phyloP scores from a whole-genome alignment of 2,329 filamentous ascomycete genomes.

The Aspergillus ochraceus region DNA sequence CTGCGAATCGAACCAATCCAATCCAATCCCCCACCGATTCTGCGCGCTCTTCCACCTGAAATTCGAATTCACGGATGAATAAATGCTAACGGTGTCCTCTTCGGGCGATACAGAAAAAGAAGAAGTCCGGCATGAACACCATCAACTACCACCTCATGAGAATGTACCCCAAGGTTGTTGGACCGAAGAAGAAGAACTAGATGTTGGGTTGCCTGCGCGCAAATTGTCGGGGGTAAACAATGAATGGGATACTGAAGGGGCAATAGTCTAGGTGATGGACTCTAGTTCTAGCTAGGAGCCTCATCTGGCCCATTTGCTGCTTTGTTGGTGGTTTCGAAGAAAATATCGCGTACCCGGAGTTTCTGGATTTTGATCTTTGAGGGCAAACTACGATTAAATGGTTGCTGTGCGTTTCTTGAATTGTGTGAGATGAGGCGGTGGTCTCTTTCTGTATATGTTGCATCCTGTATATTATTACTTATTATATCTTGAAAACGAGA shows the following conservation, averaged over 20 bases:
- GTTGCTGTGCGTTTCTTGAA: constrained; percentile 15
- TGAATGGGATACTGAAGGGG: constrained; percentile 12
- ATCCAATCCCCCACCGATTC: neutral
- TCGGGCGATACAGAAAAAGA: constrained; percentile 51
- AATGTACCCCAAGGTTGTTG: constrained; percentile 71
- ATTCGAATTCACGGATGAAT: neutral
- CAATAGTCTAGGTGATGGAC: constrained; percentile 9
- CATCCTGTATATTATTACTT: constrained; percentile 27
- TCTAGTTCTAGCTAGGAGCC: neutral
- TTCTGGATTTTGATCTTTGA: constrained; percentile 11
- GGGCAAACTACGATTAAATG: constrained; percentile 13
- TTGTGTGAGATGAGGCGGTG: constrained; percentile 4
- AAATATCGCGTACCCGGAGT: constrained; percentile 10
- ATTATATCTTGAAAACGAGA: constrained; percentile 1
- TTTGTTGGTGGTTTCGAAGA: neutral
- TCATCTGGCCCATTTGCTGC: neutral
- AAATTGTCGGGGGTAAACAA: neutral
- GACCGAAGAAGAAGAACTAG: constrained; percentile 65
- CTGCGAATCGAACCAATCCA: neutral
- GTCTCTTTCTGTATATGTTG: constrained; percentile 6
- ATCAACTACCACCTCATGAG: constrained; percentile 91
- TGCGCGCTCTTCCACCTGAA: neutral
- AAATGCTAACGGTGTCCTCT: constrained; percentile 6
- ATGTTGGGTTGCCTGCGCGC: neutral
- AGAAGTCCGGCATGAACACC: constrained; percentile 64